Base-by-base conservation (phyloP, 257 asterid genomes). In the Verbascum thapsus region DNA sequence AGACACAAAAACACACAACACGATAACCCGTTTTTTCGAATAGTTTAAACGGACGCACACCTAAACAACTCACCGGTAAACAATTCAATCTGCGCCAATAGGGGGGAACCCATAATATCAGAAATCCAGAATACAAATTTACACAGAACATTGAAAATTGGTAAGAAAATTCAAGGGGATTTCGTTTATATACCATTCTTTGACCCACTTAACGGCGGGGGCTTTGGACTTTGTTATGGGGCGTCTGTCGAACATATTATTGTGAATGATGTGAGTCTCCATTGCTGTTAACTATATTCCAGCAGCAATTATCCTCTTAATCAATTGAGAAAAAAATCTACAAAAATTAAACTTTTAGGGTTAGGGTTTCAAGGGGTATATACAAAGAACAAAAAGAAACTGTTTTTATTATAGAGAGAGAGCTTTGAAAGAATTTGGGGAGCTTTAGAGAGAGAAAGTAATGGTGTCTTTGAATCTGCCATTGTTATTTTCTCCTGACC, bases 121-220 rank as follows among this genome's bases (percentile, higher is more conserved):
- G 42, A n/a, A 10, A 45, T 15, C n/a, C 18, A 32, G 34, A 37
- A 56, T 5, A 22, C n/a, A 26, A 73, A 45, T 18, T 47, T 2
- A 32, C 9, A 19, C 34, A 5, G 8, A 40, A 54, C 16, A 39
- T 17, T 5, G 50, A 17, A 49, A 64, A 63, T 57, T 17, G 13
- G 13, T 4, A 37, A 0, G 15, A 7, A 39, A 15, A 67, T 6
- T 26, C 10, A 6, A 57, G 43, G 61, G 51, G 6, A 42, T 4
- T 16, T 35, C 5, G 7, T 56, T 56, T 32, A 5, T 6, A 57
- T 85, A 92, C 98, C 98, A 92, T 79, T 92, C 91, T 63, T 81
- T 92, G 67, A 78, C 47, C 98, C 98, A 92, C 71, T 81, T 88
- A 64, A 77, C 86, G 11, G 96, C 70, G 22, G 95, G 89, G 68